Evolutionary conservation across 176 grass and related monocot genomes (phyloP), one percentile per base, ranked within the genome.

Genomic region (Oropetium thomaeum): DNA sequence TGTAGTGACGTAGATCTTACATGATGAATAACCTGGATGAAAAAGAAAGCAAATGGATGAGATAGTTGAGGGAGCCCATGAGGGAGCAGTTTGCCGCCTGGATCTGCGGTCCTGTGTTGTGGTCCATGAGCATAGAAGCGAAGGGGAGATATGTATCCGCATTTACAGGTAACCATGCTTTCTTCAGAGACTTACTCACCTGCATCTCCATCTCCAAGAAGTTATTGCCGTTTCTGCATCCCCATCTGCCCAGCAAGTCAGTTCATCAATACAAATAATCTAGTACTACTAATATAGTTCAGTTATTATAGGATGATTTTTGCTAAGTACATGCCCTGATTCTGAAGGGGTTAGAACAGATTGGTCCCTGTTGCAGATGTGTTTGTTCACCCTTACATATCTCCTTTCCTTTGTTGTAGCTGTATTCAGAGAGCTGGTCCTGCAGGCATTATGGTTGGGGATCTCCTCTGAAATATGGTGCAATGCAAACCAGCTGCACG

Each of bases 401-500:
- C 29, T 65, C 58, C 15, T 67, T 54, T 64, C 47, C 16, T 32
- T 28, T 28, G 7, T 28, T 28, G 7, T 48, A 16, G 28, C 17
- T 31, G 47, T 66, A 26, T 63, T 59, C 51, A 10, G 23, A 25
- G 61, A 15, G 53, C 64, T 86, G 77, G 77, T 38, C 77, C 77
- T 69, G 63, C 67, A 43, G 33, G 33, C 79, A 51, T 29, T 28
- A 13, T 62, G 40, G 74, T 59, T 72, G 60, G 73, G 77, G 40
- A 26, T 73, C 53, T 52, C 48, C 5, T 78, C 31, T 28, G 49
- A 49, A 76, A 47, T 32, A 48, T 81, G 78, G 79, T 39, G 47
- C 29, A 72, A 77, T 77, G 58, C 78, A 76, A 63, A 55, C 32
- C 51, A 73, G 51, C 67, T 61, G 79, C 73, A 82, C 78, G 85